A percentile compares a stretch with the other conserved stretches of the same genome.
Conservation (phyloP, 345 rosid species). For the Jatropha curcas region DNA sequence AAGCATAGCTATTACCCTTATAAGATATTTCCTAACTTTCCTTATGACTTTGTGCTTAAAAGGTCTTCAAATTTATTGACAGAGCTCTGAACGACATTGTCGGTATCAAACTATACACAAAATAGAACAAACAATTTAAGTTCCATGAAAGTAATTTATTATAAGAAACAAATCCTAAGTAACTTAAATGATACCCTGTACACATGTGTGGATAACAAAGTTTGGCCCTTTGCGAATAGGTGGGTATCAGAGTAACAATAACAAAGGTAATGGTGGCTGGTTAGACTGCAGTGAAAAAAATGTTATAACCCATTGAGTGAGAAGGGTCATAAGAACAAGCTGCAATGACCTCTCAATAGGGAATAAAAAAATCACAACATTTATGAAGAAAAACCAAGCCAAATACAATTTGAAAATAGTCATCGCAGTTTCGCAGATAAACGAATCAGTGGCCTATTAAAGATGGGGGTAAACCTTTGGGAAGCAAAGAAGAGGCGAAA, state of each 20-base stretch:
- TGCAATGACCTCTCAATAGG: not conserved
- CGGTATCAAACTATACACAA: conserved; percentile 75
- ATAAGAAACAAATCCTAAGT: not conserved
- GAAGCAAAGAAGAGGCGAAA: conserved; percentile 94
- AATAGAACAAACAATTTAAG: conserved; percentile 12
- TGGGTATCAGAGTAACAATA: conserved; percentile 88
- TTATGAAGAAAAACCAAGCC: not conserved
- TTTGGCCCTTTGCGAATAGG: conserved; percentile 98
- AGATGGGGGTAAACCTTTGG: conserved; percentile 53
- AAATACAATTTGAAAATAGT: no score
- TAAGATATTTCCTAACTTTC: conserved; percentile 80
- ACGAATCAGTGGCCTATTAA: not conserved
- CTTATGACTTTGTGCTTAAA: conserved; percentile 77
- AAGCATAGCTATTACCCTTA: conserved; percentile 58
- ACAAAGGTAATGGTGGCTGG: conserved; percentile 98
- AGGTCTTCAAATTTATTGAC: conserved; percentile 73
- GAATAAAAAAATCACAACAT: not conserved
- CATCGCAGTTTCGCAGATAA: not conserved
- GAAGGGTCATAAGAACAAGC: not conserved
- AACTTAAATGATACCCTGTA: conserved; percentile 65
- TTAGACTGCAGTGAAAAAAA: conserved; percentile 58
- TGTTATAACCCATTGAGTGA: not conserved
- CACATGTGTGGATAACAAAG: conserved; percentile 90
- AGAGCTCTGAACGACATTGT: conserved; percentile 61
- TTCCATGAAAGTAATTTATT: not conserved